Conservation (phyloP, 768 basidiomycete genomes). For the Kwoniella sp. region DNA sequence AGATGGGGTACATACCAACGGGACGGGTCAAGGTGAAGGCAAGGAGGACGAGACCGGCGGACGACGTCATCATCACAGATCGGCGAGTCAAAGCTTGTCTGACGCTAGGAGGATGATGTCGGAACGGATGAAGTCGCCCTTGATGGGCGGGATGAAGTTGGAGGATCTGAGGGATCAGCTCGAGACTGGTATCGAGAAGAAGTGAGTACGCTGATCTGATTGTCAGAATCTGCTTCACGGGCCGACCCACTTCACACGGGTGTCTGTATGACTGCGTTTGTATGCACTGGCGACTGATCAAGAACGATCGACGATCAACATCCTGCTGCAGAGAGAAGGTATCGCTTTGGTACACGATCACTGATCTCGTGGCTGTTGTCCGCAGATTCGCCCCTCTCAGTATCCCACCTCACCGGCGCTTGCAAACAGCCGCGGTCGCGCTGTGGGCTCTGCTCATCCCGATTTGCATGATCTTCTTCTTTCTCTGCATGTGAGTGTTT, state of each 20-base stretch:
- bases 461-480: conserved; percentile 67
- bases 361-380: not conserved
- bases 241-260: too few relatives aligned
- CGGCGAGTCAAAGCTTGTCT: conserved; percentile 3
- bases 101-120: conserved; percentile 29
- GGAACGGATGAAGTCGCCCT: conserved; percentile 38
- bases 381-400: conserved; percentile 76
- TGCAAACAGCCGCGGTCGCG: conserved; percentile 88
- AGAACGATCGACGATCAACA: not conserved
- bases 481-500: conserved; percentile 82
- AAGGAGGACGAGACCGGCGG: not conserved
- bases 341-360: too few relatives aligned
- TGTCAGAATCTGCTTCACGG: not conserved
- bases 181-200: conserved; percentile 45
- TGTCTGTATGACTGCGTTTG: too few relatives aligned
- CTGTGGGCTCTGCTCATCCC: conserved; percentile 82
- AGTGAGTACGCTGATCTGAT: conserved; percentile 30
- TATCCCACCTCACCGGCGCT: conserved; percentile 79
- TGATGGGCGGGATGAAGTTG: conserved; percentile 37
- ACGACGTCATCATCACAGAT: not conserved
- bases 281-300: too few relatives aligned
- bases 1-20: not conserved
- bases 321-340: too few relatives aligned
- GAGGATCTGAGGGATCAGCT: conserved; percentile 42
- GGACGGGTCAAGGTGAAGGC: not conserved